Evolutionary conservation across 1,284 basidiomycete species (phyloP).

Genomic region (Boletus subluridellus): DNA sequence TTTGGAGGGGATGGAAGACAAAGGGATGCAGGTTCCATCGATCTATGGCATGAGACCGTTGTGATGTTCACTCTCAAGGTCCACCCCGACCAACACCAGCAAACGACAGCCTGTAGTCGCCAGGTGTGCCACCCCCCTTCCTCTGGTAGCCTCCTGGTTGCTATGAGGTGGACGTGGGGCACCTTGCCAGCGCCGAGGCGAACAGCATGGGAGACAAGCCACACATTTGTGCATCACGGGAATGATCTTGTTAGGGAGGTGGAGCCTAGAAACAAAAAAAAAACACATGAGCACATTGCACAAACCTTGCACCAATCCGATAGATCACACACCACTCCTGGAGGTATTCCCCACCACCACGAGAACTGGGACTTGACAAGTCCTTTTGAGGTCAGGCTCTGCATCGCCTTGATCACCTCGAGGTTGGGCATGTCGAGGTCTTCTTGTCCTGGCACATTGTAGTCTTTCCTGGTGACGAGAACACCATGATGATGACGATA

Average conservation of each 20-base stretch:
- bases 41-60: neutral
- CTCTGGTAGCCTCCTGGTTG: constrained; percentile 87
- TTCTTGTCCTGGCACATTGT: constrained; percentile 94
- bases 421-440: constrained; percentile 81
- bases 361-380: constrained; percentile 98
- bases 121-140: constrained; percentile 77
- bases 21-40: constrained; percentile 1
- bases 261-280: constrained; percentile 55
- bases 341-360: constrained; percentile 85
- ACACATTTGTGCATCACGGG: constrained; percentile 95
- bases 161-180: constrained; percentile 84
- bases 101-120: constrained; percentile 80
- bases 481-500: neutral
- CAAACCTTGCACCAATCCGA: neutral
- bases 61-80: constrained; percentile 51
- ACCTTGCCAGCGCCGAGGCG: constrained; percentile 67
- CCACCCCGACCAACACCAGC: constrained; percentile 86
- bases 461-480: constrained; percentile 88
- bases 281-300: neutral
- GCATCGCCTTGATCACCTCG: too few species aligned
- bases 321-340: constrained; percentile 74
- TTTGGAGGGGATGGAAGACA: constrained; percentile 24
- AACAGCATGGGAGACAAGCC: constrained; percentile 63
- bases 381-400: constrained; percentile 79
- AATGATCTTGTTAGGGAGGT: constrained; percentile 91